A percentile compares a stretch with the other conserved stretches of the same genome.
These are phyloP conservation scores for Termitomyces sp. DNA, from an alignment of 768 basidiomycete genomes.

Conservation along the genomic window DNA sequence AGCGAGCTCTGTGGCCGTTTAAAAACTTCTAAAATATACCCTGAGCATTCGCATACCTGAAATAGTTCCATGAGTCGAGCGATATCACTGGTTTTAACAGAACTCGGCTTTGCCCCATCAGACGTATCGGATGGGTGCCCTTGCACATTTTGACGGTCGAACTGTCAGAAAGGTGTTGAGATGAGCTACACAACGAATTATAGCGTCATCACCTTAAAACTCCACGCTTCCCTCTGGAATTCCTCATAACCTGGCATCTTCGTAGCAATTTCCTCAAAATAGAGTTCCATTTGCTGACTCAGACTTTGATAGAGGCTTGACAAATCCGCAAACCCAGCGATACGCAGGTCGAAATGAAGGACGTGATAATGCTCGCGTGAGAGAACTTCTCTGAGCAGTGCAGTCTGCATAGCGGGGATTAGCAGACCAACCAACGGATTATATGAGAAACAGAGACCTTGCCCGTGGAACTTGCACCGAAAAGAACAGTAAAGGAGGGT, in stretches of 20 bases:
- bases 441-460: conserved; percentile 46
- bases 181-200: background rate
- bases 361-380: conserved; percentile 70
- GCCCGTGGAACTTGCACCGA: conserved; percentile 79
- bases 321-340: conserved; percentile 82
- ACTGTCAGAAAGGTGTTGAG: conserved; percentile 38
- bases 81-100: conserved; percentile 74
- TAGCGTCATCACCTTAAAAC: conserved; percentile 63
- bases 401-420: conserved; percentile 51
- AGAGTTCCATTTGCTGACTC: conserved; percentile 79
- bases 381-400: conserved; percentile 75
- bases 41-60: conserved; percentile 44
- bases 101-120: conserved; percentile 40
- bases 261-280: conserved; percentile 65
- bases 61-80: conserved; percentile 85
- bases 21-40: background rate
- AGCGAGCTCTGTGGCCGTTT: conserved; percentile 54
- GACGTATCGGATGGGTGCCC: conserved; percentile 51
- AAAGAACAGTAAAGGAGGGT: conserved; percentile 77
- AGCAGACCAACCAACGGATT: background rate
- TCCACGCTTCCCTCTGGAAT: conserved; percentile 74
- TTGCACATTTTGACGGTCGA: conserved; percentile 75
- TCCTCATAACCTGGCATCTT: conserved; percentile 62
- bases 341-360: conserved; percentile 80
- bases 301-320: conserved; percentile 75